Percentiles rank a stretch among this genome's conserved stretches.
phyloP scores from a whole-genome alignment of 192 early-diverging fungal species.

The Linnemannia exigua region DNA sequence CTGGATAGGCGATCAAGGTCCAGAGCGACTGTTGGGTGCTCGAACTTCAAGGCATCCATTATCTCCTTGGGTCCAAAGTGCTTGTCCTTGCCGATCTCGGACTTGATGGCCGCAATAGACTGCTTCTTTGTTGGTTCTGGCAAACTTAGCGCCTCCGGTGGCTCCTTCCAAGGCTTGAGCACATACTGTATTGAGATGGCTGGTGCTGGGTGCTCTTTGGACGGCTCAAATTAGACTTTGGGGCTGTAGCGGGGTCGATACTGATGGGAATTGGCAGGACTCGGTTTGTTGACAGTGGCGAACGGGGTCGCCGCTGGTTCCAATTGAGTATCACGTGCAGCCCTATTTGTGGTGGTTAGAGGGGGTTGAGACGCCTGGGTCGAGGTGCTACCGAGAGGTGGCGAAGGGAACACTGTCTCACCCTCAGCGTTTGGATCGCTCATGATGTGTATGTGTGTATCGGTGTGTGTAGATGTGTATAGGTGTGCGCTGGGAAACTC shows the following conservation, averaged over 20 bases:
- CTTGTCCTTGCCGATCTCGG: constrained; percentile 5
- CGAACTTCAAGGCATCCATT: background rate
- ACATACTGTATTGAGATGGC: constrained; percentile 1
- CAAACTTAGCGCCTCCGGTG: background rate
- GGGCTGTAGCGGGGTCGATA: constrained; percentile 15
- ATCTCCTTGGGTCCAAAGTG: constrained; percentile 23
- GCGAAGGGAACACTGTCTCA: too few relatives aligned
- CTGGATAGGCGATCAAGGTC: background rate
- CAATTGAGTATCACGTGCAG: background rate
- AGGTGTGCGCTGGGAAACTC: too few relatives aligned
- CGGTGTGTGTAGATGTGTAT: too few relatives aligned
- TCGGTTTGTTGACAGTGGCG: constrained; percentile 18
- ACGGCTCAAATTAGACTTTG: constrained; percentile 19
- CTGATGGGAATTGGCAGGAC: background rate
- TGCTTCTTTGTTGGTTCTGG: constrained; percentile 1
- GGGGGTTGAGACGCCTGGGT: too few relatives aligned
- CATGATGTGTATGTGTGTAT: too few relatives aligned
- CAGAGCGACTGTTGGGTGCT: constrained; percentile 28
- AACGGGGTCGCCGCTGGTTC: background rate
- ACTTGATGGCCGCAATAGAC: constrained; percentile 10
- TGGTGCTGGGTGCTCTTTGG: background rate
- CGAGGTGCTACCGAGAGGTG: too few relatives aligned
- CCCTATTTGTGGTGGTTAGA: too few relatives aligned
- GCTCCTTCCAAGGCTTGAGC: constrained; percentile 19
- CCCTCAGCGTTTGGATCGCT: too few relatives aligned